phyloP scores from a whole-genome alignment of 805 yeast genomes.

The Lachancea sp. region DNA sequence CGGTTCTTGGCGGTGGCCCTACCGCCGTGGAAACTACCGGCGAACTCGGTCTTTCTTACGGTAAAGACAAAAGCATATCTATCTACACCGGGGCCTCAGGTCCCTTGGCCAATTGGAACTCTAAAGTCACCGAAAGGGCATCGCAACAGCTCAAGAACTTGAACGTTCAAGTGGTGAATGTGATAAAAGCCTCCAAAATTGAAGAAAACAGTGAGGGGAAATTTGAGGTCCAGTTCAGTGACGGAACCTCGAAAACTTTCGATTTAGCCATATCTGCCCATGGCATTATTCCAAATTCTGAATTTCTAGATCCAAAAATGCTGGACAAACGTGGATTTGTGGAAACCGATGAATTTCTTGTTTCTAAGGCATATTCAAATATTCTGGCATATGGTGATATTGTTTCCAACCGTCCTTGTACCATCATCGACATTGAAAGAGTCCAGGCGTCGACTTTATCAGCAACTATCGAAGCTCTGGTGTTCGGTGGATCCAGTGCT shows the following conservation, averaged over 20 bases:
- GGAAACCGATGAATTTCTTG: not conserved
- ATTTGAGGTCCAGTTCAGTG: not conserved
- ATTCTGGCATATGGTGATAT: slow-evolving; percentile 4
- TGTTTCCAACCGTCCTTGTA: slow-evolving; percentile 3
- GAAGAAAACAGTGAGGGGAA: not conserved
- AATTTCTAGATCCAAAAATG: not conserved
- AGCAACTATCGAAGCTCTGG: not conserved
- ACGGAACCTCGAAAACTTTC: not conserved
- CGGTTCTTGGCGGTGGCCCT: slow-evolving; percentile 5
- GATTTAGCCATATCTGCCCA: slow-evolving; percentile 1
- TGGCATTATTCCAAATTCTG: slow-evolving; percentile 1
- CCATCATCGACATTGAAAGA: slow-evolving; percentile 1
- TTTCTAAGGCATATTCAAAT: not conserved
- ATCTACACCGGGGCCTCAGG: slow-evolving; percentile 2
- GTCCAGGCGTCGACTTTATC: slow-evolving; percentile 1
- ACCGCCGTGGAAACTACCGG: slow-evolving; percentile 6
- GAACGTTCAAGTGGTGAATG: not conserved
- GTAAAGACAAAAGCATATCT: not conserved
- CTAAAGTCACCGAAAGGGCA: slow-evolving; percentile 2
- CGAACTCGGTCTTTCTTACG: slow-evolving; percentile 2
- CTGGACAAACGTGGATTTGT: slow-evolving; percentile 1
- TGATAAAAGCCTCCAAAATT: not conserved
- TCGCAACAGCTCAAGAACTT: not conserved
- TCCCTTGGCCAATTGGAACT: slow-evolving; percentile 1
- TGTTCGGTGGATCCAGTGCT: not conserved